phyloP scores from a whole-genome alignment of 2,329 filamentous ascomycete species.

The Aspergillus pseudoterreus region DNA sequence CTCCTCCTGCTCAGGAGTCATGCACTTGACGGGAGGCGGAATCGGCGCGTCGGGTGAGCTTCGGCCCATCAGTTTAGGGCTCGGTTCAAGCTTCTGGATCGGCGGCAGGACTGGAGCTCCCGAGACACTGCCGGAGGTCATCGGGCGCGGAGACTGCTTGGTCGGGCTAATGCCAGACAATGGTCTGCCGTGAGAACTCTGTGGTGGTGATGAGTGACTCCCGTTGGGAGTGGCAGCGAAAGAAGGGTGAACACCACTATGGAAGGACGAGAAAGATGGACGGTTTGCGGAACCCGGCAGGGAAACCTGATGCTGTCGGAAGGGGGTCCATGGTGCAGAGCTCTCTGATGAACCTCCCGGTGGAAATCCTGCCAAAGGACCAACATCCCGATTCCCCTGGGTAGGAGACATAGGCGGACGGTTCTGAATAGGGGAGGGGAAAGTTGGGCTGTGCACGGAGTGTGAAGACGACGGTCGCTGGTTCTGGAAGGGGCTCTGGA shows the following conservation, averaged over 20 bases:
- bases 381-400: conserved; percentile 47
- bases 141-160: conserved; percentile 42
- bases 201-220: conserved; percentile 33
- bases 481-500: conserved; percentile 27
- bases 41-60: conserved; percentile 42
- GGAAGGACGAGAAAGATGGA: conserved; percentile 26
- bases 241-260: conserved; percentile 25
- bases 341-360: conserved; percentile 26
- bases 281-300: conserved; percentile 27
- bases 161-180: conserved; percentile 46
- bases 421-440: conserved; percentile 42
- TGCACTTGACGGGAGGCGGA: conserved; percentile 40
- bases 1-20: conserved; percentile 43
- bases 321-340: conserved; percentile 30
- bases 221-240: conserved; percentile 33
- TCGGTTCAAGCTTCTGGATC: conserved; percentile 39
- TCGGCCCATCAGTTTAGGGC: conserved; percentile 42
- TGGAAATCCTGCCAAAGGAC: conserved; percentile 44
- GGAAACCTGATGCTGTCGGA: conserved; percentile 26
- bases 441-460: conserved; percentile 29
- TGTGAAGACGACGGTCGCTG: conserved; percentile 42
- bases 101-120: conserved; percentile 38
- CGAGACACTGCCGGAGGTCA: conserved; percentile 31
- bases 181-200: conserved; percentile 33
- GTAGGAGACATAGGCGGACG: conserved; percentile 48